Conservation (phyloP, 192 early-diverging fungal species). For the Podila epigama region DNA sequence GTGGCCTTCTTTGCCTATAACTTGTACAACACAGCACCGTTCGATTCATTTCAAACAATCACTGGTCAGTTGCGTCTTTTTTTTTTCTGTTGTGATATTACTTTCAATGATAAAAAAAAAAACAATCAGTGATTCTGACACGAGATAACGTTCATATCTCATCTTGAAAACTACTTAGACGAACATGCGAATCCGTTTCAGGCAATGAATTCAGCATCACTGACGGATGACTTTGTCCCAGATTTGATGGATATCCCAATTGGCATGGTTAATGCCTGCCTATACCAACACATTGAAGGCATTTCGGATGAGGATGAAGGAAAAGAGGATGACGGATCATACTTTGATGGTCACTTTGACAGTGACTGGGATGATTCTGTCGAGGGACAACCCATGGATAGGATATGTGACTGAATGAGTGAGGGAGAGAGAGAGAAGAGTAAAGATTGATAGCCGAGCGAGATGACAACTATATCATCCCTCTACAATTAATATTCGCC, state of each 20-base stretch:
- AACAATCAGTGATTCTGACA: neutral
- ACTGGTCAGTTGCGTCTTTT: constrained; percentile 62
- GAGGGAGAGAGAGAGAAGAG: too few relatives aligned
- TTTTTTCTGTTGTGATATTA: neutral
- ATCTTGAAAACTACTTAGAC: constrained; percentile 37
- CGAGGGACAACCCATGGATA: neutral
- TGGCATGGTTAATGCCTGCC: constrained; percentile 72
- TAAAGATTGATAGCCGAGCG: too few relatives aligned
- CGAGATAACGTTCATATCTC: too few relatives aligned
- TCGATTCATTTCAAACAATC: constrained; percentile 77
- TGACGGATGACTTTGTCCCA: constrained; percentile 62
- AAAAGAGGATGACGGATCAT: constrained; percentile 26
- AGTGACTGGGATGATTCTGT: constrained; percentile 35
- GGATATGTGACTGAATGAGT: too few relatives aligned
- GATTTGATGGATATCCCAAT: constrained; percentile 74
- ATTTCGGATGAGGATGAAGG: constrained; percentile 47
- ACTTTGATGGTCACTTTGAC: constrained; percentile 33
- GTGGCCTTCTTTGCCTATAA: constrained; percentile 80
- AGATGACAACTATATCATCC: too few relatives aligned
- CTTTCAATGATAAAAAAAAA: neutral
- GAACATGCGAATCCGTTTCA: constrained; percentile 60
- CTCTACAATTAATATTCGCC: too few relatives aligned
- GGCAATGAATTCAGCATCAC: constrained; percentile 44
- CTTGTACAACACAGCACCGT: constrained; percentile 77
- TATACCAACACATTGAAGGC: constrained; percentile 65